Evolutionary conservation across 306 rosid species (phyloP).

Genomic region (Arachis stenosperma): DNA sequence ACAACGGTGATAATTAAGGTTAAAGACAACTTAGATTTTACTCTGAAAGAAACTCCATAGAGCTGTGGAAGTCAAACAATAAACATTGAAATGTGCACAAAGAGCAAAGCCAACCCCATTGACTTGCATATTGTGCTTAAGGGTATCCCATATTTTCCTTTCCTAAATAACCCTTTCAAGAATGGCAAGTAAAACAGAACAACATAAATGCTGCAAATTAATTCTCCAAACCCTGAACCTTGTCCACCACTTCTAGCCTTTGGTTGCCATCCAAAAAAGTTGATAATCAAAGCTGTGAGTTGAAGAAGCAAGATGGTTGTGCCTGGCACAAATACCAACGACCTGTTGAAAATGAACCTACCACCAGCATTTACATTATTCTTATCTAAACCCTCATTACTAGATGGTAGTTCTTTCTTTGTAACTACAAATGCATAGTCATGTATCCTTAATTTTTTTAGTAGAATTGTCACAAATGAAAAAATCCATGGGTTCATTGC

Average conservation of each 20-base stretch:
- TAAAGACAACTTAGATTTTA: no score
- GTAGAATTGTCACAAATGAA: conserved; percentile 43
- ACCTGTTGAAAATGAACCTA: conserved; percentile 55
- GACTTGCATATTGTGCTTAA: conserved; percentile 54
- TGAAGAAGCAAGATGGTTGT: conserved; percentile 65
- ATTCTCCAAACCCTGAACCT: conserved; percentile 58
- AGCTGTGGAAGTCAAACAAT: no score
- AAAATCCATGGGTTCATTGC: conserved; percentile 50
- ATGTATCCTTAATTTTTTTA: conserved; percentile 45
- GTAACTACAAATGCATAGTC: conserved; percentile 62
- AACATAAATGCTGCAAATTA: conserved; percentile 46
- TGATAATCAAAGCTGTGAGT: conserved; percentile 40
- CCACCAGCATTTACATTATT: conserved; percentile 27
- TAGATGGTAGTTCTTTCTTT: conserved; percentile 42
- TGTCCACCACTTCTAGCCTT: conserved; percentile 4
- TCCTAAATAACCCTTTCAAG: conserved; percentile 59
- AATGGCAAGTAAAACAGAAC: conserved; percentile 59
- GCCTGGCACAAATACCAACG: conserved; percentile 56
- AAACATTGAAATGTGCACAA: conserved; percentile 31
- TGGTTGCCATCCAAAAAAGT: conserved; percentile 34
- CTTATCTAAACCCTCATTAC: neutral
- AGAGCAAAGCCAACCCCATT: conserved; percentile 44
- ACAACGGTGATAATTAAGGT: no score
- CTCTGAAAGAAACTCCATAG: no score
- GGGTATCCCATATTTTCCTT: conserved; percentile 69